Evolutionary conservation across 2,329 filamentous ascomycete genomes (phyloP).

Genomic region (Pseudomassariella vexata): DNA sequence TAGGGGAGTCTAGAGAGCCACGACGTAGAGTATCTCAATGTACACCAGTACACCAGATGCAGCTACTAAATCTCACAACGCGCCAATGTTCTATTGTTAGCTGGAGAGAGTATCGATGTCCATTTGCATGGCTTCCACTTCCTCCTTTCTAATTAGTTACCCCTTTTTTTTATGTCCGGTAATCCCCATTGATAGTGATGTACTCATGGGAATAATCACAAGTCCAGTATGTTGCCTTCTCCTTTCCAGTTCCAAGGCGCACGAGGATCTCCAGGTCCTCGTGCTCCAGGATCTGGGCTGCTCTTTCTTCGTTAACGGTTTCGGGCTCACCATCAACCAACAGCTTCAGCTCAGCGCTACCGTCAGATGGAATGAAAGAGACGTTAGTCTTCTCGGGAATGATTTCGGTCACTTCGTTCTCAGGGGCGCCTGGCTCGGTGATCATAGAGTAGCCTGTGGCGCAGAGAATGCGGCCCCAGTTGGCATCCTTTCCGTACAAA

Average conservation of each 20-base stretch:
- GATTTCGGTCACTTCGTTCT: conserved; percentile 57
- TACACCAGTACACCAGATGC: too few relatives aligned
- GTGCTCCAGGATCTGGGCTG: conserved; percentile 69
- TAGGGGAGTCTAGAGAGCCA: too few relatives aligned
- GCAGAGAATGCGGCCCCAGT: conserved; percentile 96
- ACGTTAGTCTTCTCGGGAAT: conserved; percentile 65
- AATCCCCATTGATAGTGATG: conserved; percentile 64
- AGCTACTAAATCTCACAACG: too few relatives aligned
- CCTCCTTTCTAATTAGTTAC: not conserved
- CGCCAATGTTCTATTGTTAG: too few relatives aligned
- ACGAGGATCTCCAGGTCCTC: conserved; percentile 79
- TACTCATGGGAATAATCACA: conserved; percentile 85
- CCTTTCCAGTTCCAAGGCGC: conserved; percentile 60
- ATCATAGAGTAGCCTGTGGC: conserved; percentile 78
- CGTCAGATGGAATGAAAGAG: conserved; percentile 72
- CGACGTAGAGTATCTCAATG: too few relatives aligned
- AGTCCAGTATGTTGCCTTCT: conserved; percentile 73
- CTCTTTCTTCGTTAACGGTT: conserved; percentile 68
- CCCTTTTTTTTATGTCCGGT: conserved; percentile 44
- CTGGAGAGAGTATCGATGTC: too few relatives aligned
- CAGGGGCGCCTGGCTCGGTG: conserved; percentile 49
- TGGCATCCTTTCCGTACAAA: conserved; percentile 92
- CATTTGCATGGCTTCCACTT: too few relatives aligned
- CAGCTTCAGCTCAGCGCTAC: conserved; percentile 69
- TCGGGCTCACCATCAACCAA: conserved; percentile 77